Base-by-base conservation (phyloP, 768 basidiomycete genomes). In the Tylopilus felleus region DNA sequence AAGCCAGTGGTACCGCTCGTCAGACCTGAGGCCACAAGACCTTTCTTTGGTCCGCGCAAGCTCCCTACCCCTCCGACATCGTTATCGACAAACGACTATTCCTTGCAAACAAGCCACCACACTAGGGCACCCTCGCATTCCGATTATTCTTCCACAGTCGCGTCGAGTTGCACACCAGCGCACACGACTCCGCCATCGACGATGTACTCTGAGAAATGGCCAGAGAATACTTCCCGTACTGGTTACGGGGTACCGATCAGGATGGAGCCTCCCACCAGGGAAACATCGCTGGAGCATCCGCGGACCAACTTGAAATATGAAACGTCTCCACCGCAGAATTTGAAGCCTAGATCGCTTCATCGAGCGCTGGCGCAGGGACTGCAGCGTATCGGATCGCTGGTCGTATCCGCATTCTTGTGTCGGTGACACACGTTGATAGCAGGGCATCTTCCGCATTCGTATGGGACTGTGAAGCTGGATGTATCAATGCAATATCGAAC, bases 11-110 rank as follows among this genome's bases (percentile, higher is more conserved):
- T 41, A 23, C 39, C 49, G 13, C 36, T 59, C 39, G 29, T 58
- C 27, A 64, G 45, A 55, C 63, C 61, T 3, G 66, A 69, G 49
- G 54, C 43, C 19, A 48, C 51, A 13, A 59, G 60, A 51, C 54
- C 60, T n/a, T n/a, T n/a, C 16, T 58, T 55, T 58, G 51, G 59
- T 40, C 62, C 64, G 17, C 69, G 69, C 53, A 69, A 65, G 54
- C 65, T 72, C 17, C 67, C 71, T 46, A 71, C 67, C 4, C 69
- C 71, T 6, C 69, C 69, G 21, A 45, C 66, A 28, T 65, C 61
- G 14, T 48, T 60, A 44, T 60, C 52, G 45, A 70, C 61, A 7
- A 58, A 70, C 47, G 70, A 71, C n/a, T 49, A 39, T 42, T 49
- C 60, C 28, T 40, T 36, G 23, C 29, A 31, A n/a, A 49, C 53